These are phyloP conservation scores for Melastoma candidum DNA, from an alignment of 441 rosid species.

Conservation along the genomic window DNA sequence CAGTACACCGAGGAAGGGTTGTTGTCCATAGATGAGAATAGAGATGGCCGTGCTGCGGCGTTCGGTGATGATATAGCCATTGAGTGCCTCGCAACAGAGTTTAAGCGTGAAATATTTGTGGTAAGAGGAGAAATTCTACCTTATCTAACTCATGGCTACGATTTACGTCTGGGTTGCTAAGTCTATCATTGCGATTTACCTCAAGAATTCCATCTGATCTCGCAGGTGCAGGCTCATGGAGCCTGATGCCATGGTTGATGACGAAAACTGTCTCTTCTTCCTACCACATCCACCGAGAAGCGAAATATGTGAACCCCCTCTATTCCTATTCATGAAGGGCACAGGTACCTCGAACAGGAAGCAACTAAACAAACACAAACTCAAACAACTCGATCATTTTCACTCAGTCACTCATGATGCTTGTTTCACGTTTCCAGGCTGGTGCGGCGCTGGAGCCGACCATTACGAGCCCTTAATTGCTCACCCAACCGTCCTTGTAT, in stretches of 20 bases:
- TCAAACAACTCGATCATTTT: no score
- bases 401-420: no score
- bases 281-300: conserved; percentile 90
- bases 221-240: conserved; percentile 98
- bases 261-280: conserved; percentile 89
- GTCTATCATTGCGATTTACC: no score
- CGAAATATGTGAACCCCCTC: conserved; percentile 64
- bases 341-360: conserved; percentile 39
- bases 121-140: conserved; percentile 24
- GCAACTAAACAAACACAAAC: no score
- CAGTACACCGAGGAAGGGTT: conserved; percentile 92
- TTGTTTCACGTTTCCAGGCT: conserved; percentile 33
- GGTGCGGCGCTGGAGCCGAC: conserved; percentile 98
- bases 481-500: conserved; percentile 49
- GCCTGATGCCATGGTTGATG: conserved; percentile 93
- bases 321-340: conserved; percentile 94
- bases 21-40: conserved; percentile 76
- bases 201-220: neutral
- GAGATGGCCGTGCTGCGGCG: conserved; percentile 79
- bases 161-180: no score
- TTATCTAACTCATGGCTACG: no score
- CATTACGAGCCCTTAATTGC: conserved; percentile 92
- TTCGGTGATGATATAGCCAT: conserved; percentile 96
- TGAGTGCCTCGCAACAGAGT: conserved; percentile 91
- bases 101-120: conserved; percentile 82